Conservation (phyloP, 192 early-diverging fungal genomes). For the Rhizophagus prolifer region DNA sequence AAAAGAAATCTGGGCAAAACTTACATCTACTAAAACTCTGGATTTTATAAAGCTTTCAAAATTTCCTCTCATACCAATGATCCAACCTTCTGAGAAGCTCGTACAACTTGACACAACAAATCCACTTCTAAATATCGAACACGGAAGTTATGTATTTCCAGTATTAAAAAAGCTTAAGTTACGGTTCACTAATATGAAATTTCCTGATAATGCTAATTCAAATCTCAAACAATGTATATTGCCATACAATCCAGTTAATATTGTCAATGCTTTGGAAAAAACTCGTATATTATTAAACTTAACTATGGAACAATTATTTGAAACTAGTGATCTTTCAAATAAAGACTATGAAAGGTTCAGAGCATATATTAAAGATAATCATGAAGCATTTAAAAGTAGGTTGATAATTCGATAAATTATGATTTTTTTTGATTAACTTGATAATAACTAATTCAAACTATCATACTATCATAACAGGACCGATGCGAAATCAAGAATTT, state of each 20-base stretch:
- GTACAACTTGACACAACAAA: not conserved
- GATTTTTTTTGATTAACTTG: not conserved
- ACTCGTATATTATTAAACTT: not conserved
- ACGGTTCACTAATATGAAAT: not conserved
- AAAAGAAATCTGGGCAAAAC: not conserved
- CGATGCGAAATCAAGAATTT: not conserved
- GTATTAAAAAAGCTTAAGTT: not conserved
- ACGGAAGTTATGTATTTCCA: not conserved
- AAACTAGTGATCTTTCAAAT: not conserved
- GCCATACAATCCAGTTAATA: not conserved
- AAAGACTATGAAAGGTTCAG: not conserved
- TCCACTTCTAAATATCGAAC: not conserved
- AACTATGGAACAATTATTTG: not conserved
- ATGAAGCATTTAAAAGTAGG: not conserved
- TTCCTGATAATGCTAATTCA: not conserved
- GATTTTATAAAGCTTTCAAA: not conserved
- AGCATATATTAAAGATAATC: not conserved
- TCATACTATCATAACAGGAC: not conserved
- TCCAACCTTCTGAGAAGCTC: not conserved
- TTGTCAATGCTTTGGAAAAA: not conserved
- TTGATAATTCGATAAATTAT: not conserved
- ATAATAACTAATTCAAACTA: not conserved
- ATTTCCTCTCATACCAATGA: not conserved
- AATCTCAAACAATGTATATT: conserved; percentile 10
- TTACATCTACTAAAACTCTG: not conserved